Evolutionary conservation across 257 asterid species (phyloP), one percentile per base, ranked within the genome.

Genomic region (Nicotiana attenuata): DNA sequence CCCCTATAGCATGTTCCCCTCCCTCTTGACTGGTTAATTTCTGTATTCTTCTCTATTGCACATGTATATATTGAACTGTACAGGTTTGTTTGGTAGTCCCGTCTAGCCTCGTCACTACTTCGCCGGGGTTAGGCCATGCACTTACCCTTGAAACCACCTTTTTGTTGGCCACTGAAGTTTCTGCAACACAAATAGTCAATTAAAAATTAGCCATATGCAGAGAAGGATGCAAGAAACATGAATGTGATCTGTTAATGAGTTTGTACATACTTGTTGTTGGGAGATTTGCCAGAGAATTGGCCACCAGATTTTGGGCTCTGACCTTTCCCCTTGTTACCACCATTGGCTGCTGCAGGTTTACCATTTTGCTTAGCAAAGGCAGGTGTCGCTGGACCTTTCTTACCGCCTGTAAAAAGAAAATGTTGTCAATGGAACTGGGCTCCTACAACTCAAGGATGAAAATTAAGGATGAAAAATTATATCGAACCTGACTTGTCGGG

Each of bases 401-500:
- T 80, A 17, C 64, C 77, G 0, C 47, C 83, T 60, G 45, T 2
- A 31, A 80, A 60, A 16, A 14, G 45, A 61, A 1, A 28, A 29
- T 8, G 0, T 7, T 5, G 20, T 13, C 29, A 13, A 69, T 22
- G 11, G 60, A 53, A 20, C 50, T 35, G 7, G 1, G 24, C 16
- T 19, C 19, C 0, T 35, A 61, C n/a, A n/a, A n/a, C n/a, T n/a
- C n/a, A n/a, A n/a, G n/a, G n/a, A n/a, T n/a, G n/a, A n/a, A n/a
- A n/a, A n/a, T n/a, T n/a, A n/a, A n/a, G 7, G 17, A 41, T 24
- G 26, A 22, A 24, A 41, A 8, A 29, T n/a, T 6, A 63, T 20
- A 41, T 41, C 65, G 3, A 64, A 91, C 97, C 96, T 85, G 88
- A 8, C 68, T 91, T 90, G 7, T 87, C 85, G 7, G 92, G 90